Evolutionary conservation across 2,329 filamentous ascomycete genomes (phyloP).

Genomic region (Catunica adiposa): DNA sequence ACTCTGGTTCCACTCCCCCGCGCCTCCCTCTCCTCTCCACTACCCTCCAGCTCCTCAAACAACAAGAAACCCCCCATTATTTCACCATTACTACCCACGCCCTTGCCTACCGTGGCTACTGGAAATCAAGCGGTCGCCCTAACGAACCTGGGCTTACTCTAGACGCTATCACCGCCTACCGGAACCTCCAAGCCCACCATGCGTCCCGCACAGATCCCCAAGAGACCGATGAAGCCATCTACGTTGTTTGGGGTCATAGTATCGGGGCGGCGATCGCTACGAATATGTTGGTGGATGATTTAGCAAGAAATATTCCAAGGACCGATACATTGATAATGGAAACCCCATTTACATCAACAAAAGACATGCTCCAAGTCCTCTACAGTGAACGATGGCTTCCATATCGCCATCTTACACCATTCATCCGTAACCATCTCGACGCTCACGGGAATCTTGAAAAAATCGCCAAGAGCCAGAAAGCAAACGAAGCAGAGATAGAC

Average conservation of each 20-base stretch:
- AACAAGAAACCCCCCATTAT: constrained; percentile 21
- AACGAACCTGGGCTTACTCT: constrained; percentile 53
- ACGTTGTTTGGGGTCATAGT: constrained; percentile 63
- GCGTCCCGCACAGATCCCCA: constrained; percentile 8
- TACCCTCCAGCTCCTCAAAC: constrained; percentile 30
- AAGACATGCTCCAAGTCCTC: constrained; percentile 51
- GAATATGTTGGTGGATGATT: constrained; percentile 28
- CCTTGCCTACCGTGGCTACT: constrained; percentile 55
- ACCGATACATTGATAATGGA: constrained; percentile 44
- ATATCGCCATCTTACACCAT: constrained; percentile 58
- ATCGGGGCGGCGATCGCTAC: constrained; percentile 58
- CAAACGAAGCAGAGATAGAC: constrained; percentile 24
- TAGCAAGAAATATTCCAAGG: neutral
- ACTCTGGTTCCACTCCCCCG: constrained; percentile 41
- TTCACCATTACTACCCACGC: constrained; percentile 33
- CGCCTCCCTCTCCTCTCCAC: constrained; percentile 39
- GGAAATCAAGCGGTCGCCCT: constrained; percentile 57
- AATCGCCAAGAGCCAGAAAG: constrained; percentile 19
- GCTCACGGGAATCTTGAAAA: constrained; percentile 33
- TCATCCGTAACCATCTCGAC: constrained; percentile 48
- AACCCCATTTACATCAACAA: constrained; percentile 57
- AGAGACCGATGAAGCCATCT: constrained; percentile 18
- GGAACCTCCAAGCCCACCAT: neutral
- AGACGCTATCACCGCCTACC: constrained; percentile 48
- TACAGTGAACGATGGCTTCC: constrained; percentile 71